phyloP scores from a whole-genome alignment of 1,284 basidiomycete species.

The Cutaneotrichosporon sp. region DNA sequence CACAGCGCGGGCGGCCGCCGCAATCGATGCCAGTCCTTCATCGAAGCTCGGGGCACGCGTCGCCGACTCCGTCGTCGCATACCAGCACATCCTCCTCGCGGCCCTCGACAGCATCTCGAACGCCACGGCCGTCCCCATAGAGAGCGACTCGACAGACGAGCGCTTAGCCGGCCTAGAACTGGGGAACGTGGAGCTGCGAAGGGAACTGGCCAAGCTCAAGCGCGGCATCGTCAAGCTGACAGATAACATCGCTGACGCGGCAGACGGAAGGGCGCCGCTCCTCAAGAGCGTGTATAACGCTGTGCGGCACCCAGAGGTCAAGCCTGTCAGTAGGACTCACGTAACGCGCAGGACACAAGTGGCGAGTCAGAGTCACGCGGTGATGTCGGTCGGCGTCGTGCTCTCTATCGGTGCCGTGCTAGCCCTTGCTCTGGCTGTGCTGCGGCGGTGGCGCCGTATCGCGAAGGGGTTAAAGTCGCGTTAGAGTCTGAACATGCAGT shows the following conservation, averaged over 20 bases:
- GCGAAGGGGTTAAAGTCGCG: conserved; percentile 10
- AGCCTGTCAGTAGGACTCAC: background rate
- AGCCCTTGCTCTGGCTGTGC: conserved; percentile 2
- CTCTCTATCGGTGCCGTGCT: conserved; percentile 8
- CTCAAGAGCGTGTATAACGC: conserved; percentile 11
- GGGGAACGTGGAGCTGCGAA: conserved; percentile 1
- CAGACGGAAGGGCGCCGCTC: conserved; percentile 15
- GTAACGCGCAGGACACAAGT: background rate
- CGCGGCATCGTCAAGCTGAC: conserved; percentile 5
- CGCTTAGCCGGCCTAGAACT: conserved; percentile 8
- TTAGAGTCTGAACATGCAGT: background rate
- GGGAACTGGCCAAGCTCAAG: conserved; percentile 7
- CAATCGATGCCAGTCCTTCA: conserved; percentile 11
- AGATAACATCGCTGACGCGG: conserved; percentile 5
- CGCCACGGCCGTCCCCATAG: background rate
- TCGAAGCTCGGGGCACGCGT: conserved; percentile 39
- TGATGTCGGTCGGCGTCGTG: background rate
- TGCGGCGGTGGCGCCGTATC: conserved; percentile 2
- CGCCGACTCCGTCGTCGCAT: conserved; percentile 50
- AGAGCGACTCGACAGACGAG: background rate
- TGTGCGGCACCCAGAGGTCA: background rate
- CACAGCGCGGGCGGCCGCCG: conserved; percentile 31
- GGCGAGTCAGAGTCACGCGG: background rate
- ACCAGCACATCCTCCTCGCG: conserved; percentile 48
- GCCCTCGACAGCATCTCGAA: conserved; percentile 20